A percentile compares a stretch with the other conserved stretches of the same genome.
Evolutionary conservation across 257 asterid genomes (phyloP).

Genomic region (Perilla frutescens): DNA sequence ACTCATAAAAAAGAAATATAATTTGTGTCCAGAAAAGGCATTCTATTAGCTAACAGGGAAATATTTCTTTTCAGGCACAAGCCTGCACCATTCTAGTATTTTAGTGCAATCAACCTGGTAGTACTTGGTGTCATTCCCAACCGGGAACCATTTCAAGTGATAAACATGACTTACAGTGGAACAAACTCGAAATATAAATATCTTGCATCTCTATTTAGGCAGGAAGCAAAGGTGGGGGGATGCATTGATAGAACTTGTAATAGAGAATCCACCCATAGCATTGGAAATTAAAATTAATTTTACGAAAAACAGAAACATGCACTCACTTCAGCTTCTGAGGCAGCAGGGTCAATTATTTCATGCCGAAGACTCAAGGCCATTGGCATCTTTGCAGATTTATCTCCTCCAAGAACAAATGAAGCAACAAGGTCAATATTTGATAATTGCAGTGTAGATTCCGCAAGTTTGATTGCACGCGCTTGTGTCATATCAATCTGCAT

Average conservation of each 20-base stretch:
- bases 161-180: neutral
- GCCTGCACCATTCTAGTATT: constrained; percentile 6
- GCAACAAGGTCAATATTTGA: constrained; percentile 84
- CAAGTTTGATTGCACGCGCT: constrained; percentile 77
- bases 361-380: constrained; percentile 63
- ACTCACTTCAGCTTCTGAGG: constrained; percentile 82
- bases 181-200: neutral
- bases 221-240: neutral
- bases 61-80: neutral
- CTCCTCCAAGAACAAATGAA: constrained; percentile 73
- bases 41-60: neutral
- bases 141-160: neutral
- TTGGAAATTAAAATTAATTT: constrained; percentile 12
- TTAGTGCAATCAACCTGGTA: neutral
- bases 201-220: constrained; percentile 6
- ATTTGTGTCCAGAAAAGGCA: neutral
- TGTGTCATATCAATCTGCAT: constrained; percentile 77
- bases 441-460: constrained; percentile 73
- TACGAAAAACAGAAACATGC: constrained; percentile 26
- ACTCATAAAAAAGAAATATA: constrained; percentile 2
- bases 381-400: constrained; percentile 71
- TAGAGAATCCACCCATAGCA: constrained; percentile 14
- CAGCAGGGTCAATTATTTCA: constrained; percentile 79
- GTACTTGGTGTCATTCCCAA: neutral
- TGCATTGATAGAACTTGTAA: neutral